A percentile compares a stretch with the other conserved stretches of the same genome.
Conservation (phyloP, 371 early-diverging fungal genomes). For the Zychaea mexicana region DNA sequence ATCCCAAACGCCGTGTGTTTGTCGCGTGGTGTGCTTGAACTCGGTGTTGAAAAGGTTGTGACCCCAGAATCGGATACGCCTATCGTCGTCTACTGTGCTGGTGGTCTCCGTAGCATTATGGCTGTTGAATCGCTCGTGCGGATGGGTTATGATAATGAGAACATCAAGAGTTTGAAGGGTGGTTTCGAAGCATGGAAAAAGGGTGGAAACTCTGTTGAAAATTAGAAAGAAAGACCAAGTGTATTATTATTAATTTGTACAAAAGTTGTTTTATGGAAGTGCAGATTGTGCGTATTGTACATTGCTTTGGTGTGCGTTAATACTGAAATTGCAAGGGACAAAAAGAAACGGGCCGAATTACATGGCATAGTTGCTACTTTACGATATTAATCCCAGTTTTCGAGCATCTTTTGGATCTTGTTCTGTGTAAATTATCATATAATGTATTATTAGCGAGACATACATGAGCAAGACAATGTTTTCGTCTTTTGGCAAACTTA, state of each 20-base stretch:
- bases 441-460: too few relatives aligned
- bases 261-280: neutral
- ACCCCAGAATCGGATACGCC: constrained; percentile 26
- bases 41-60: constrained; percentile 29
- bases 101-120: constrained; percentile 55
- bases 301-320: too few relatives aligned
- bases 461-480: too few relatives aligned
- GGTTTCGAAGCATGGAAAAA: constrained; percentile 35
- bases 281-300: too few relatives aligned
- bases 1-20: constrained; percentile 33
- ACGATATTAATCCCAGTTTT: too few relatives aligned
- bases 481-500: too few relatives aligned
- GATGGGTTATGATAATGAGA: constrained; percentile 53
- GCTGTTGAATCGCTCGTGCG: constrained; percentile 53
- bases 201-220: constrained; percentile 24
- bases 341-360: too few relatives aligned
- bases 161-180: constrained; percentile 33
- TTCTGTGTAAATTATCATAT: too few relatives aligned
- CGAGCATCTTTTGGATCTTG: too few relatives aligned
- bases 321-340: too few relatives aligned
- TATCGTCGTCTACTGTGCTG: constrained; percentile 60
- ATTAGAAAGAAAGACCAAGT: neutral
- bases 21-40: constrained; percentile 31
- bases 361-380: too few relatives aligned
- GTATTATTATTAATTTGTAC: neutral